Base-by-base conservation (phyloP, 1,284 basidiomycete genomes). In the Tilletiopsis washingtonensis region DNA sequence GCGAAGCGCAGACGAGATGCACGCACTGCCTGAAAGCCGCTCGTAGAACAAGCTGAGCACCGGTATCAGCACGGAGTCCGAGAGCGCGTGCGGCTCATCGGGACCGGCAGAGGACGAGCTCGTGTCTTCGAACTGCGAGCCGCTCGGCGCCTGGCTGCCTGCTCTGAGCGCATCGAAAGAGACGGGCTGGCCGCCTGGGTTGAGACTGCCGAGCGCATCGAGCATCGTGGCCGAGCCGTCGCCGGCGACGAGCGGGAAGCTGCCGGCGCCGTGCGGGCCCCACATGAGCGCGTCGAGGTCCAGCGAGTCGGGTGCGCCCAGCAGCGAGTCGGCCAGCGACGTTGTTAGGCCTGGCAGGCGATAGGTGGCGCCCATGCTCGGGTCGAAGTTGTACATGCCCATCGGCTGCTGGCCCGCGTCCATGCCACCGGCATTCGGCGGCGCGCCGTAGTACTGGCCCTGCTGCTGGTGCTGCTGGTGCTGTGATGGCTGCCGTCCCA, bases 11-110 rank as follows among this genome's bases (percentile, higher is more conserved):
- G n/a, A n/a, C n/a, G n/a, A n/a, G n/a, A n/a, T n/a, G n/a, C n/a
- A n/a, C n/a, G n/a, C n/a, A n/a, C n/a, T 62, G 24, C 61, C 61
- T 40, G 67, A 62, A 7, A 71, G 53, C 12, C 64, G 56, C n/a
- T 69, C 61, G 40, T 71, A 72, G 50, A 66, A 72, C 54, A 66
- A 57, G 27, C 59, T 62, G 45, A 72, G 64, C 55, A 55, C 64
- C 2, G 60, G 59, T 19, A 66, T 62, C 20, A 66, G 62, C 7
- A 64, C 57, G 19, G 57, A 59, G 40, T 66, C 64, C 5, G 59
- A 53, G 14, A 66, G 54, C 43, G 63, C 57, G 40, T 66, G 56
- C 17, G 56, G 49, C 34, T 61, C 58, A 42, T 53, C 46, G 40
- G n/a, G n/a, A n/a, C 19, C 38, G 34, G 32, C 32, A 34, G 32